These are phyloP conservation scores for Nephelium lappaceum DNA, from an alignment of 345 rosid genomes.

Conservation along the genomic window DNA sequence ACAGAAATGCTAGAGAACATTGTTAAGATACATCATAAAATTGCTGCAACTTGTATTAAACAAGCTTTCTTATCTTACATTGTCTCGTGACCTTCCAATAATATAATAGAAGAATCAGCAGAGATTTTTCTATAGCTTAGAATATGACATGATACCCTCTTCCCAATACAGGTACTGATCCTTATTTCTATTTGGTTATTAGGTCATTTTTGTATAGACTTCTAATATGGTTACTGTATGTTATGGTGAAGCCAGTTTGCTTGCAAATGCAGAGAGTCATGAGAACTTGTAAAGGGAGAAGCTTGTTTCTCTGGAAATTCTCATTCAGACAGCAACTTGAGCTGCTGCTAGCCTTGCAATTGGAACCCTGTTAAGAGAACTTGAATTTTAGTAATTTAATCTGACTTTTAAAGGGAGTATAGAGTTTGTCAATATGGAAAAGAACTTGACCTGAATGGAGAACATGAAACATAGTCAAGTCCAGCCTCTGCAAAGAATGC, in stretches of 20 bases:
- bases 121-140: not conserved
- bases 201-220: not conserved
- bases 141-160: conserved; percentile 6
- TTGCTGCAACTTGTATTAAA: not conserved
- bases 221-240: not conserved
- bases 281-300: not conserved
- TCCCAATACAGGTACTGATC: not conserved
- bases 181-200: not conserved
- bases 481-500: conserved; percentile 88
- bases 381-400: not conserved
- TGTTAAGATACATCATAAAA: not conserved
- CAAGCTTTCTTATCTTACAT: conserved; percentile 1
- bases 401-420: not conserved
- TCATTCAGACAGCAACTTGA: conserved; percentile 59
- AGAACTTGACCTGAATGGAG: conserved; percentile 79
- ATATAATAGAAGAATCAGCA: not conserved
- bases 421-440: not conserved
- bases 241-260: not conserved
- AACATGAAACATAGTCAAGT: conserved; percentile 92
- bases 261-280: not conserved
- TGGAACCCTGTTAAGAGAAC: conserved; percentile 60
- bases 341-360: conserved; percentile 97
- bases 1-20: not conserved
- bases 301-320: conserved; percentile 4
- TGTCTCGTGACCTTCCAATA: not conserved